A percentile compares a stretch with the other conserved stretches of the same genome.
Evolutionary conservation across 371 early-diverging fungal genomes (phyloP).

Genomic region (Smittium mucronatum): DNA sequence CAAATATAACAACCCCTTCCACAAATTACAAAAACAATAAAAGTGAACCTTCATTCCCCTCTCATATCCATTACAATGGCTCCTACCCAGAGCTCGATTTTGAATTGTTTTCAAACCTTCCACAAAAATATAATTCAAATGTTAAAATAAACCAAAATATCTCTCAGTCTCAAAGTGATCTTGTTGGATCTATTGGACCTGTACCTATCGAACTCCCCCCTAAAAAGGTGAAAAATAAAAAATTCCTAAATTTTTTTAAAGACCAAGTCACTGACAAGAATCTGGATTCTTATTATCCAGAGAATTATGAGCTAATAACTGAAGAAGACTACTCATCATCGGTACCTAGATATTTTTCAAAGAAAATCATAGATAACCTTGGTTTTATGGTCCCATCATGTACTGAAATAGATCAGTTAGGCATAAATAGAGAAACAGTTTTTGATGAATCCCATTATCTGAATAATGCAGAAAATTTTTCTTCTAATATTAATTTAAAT

Average conservation of each 20-base stretch:
- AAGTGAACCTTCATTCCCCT: neutral
- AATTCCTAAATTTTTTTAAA: too few relatives aligned
- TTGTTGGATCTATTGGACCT: too few relatives aligned
- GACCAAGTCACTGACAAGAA: neutral
- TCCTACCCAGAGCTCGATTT: neutral
- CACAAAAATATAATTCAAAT: too few relatives aligned
- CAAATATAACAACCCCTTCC: too few relatives aligned
- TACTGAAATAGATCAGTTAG: neutral
- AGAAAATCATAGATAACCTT: neutral
- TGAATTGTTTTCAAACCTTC: too few relatives aligned
- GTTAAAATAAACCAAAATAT: too few relatives aligned
- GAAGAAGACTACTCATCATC: neutral
- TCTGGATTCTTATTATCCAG: neutral
- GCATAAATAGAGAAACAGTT: neutral
- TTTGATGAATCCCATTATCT: neutral
- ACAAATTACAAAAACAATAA: constrained; percentile 1
- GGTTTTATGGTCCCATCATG: neutral
- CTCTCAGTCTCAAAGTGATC: too few relatives aligned
- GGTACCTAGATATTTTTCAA: constrained; percentile 3
- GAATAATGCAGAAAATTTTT: neutral
- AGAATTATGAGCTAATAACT: neutral
- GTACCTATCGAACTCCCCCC: too few relatives aligned
- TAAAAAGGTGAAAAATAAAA: too few relatives aligned
- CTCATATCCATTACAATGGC: neutral
- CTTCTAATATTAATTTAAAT: neutral